Evolutionary conservation across 768 basidiomycete genomes (phyloP), one percentile per base, ranked within the genome.

Genomic region (Lentinula sp.): DNA sequence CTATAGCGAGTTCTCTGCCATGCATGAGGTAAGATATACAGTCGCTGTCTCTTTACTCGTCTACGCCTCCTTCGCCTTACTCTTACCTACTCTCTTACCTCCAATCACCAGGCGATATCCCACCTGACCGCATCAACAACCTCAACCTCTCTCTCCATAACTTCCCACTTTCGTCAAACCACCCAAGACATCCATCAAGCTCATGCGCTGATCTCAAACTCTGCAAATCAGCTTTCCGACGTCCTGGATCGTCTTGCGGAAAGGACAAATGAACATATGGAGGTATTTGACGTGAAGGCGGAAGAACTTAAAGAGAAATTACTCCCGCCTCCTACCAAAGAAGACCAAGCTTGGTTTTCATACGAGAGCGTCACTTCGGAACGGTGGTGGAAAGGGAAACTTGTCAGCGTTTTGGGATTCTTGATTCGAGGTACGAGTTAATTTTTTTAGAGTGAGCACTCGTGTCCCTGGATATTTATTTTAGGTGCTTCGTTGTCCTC

Each of bases 231-330:
- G 9, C 74, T 85, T 8, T 69, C 67, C 9, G 65, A 70, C 21
- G 69, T 72, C 0, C 64, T 85, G 28, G 63, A 71, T 7, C 68
- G 72, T 10, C 68, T 84, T 21, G 74, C 77, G 1, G 65, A 67
- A 35, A 74, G 72, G 9, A 74, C 81, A 2, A 75, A 73, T 21
- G 60, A 64, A 15, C 81, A 83, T 63, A 69, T 86, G 40, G 71
- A 75, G 57, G 75, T 74, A 60, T 78, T 86, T 58, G 82, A 80
- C 52, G 73, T 68, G 18, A 80, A 84, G 21, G 74, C 78, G 3
- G 64, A 62, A 15, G 65, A 70, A 6, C 64, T 80, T 21, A 70
- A 70, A 39, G 68, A 71, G 51, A 68, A 68, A 5, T 62, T 81
- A 23, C n/a, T 45, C 40, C 55, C 23, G n/a, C 46, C 62, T 58